These are phyloP conservation scores for Nidularia sp. DNA, from an alignment of 768 basidiomycete species.

Conservation along the genomic window DNA sequence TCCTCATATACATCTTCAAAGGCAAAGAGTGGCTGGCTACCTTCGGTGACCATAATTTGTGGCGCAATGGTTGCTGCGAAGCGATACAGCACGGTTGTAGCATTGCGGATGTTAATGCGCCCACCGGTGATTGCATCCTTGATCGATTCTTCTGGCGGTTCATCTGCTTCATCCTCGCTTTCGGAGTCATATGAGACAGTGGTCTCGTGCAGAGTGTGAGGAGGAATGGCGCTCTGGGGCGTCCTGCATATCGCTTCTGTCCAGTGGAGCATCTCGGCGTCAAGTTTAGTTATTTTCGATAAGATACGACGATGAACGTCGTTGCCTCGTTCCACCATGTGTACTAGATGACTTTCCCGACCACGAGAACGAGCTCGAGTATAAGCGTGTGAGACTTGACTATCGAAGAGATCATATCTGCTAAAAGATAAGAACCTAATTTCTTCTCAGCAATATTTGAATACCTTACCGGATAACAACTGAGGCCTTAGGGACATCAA, in stretches of 20 bases:
- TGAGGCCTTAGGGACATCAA: constrained; percentile 53
- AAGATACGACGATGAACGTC: constrained; percentile 51
- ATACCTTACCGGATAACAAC: constrained; percentile 57
- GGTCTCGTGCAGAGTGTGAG: constrained; percentile 33
- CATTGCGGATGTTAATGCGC: constrained; percentile 55
- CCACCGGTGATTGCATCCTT: constrained; percentile 62
- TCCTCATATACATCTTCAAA: constrained; percentile 29
- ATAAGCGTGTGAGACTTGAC: constrained; percentile 57
- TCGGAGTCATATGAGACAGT: constrained; percentile 43
- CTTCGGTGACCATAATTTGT: constrained; percentile 4
- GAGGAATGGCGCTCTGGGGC: constrained; percentile 38
- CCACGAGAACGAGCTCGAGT: constrained; percentile 44
- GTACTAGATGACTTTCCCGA: constrained; percentile 48
- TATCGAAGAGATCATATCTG: constrained; percentile 62
- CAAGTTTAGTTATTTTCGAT: constrained; percentile 33
- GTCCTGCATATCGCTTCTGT: constrained; percentile 36
- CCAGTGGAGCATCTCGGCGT: constrained; percentile 44
- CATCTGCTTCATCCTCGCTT: constrained; percentile 42
- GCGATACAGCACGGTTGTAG: constrained; percentile 52
- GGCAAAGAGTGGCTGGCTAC: constrained; percentile 30
- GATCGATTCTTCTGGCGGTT: constrained; percentile 31
- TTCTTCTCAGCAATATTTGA: not conserved
- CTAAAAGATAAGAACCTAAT: not conserved
- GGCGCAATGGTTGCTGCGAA: constrained; percentile 27
- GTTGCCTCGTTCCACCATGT: constrained; percentile 61